Percentiles rank a stretch among this genome's conserved stretches.
phyloP scores from a whole-genome alignment of 1,139 yeast species.

The Citeromyces hawaiiensis region DNA sequence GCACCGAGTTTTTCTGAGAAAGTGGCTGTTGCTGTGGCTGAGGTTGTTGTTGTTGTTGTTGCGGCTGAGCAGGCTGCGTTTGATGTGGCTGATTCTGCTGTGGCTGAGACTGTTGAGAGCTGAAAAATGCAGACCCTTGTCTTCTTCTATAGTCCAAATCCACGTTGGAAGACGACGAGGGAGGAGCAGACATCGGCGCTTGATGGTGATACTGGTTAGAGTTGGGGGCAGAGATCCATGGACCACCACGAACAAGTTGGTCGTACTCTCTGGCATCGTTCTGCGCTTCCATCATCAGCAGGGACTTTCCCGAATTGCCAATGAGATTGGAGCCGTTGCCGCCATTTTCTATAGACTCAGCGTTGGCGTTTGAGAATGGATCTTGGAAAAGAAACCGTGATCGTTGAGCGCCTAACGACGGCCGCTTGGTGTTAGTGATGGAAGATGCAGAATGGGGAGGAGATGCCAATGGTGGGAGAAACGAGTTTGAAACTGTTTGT shows the following conservation, averaged over 20 bases:
- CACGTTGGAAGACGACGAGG: slow-evolving; percentile 10
- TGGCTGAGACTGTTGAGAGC: slow-evolving; percentile 8
- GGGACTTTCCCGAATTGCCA: slow-evolving; percentile 32
- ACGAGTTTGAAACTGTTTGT: slow-evolving; percentile 7
- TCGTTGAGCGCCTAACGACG: slow-evolving; percentile 41
- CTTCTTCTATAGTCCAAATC: slow-evolving; percentile 19
- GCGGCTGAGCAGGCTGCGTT: slow-evolving; percentile 9
- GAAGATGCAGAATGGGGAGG: slow-evolving; percentile 8
- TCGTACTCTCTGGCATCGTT: slow-evolving; percentile 40
- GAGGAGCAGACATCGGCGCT: slow-evolving; percentile 16
- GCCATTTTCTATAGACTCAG: slow-evolving; percentile 7
- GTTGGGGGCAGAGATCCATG: slow-evolving; percentile 10
- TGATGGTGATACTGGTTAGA: slow-evolving; percentile 1
- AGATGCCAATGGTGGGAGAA: slow-evolving; percentile 8
- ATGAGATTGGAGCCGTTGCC: slow-evolving; percentile 6
- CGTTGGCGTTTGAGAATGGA: slow-evolving; percentile 26
- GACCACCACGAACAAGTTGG: slow-evolving; percentile 28
- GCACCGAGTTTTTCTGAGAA: slow-evolving; percentile 4
- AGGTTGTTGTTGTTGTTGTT: slow-evolving; percentile 7
- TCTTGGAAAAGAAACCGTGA: slow-evolving; percentile 63
- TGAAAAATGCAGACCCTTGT: slow-evolving; percentile 13
- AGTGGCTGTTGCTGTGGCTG: slow-evolving; percentile 11
- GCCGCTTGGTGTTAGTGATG: slow-evolving; percentile 23
- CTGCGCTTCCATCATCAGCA: slow-evolving; percentile 42
- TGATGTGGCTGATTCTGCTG: slow-evolving; percentile 7